phyloP scores from a whole-genome alignment of 495 filamentous ascomycete genomes.

The Friedmanniomyces simplex region DNA sequence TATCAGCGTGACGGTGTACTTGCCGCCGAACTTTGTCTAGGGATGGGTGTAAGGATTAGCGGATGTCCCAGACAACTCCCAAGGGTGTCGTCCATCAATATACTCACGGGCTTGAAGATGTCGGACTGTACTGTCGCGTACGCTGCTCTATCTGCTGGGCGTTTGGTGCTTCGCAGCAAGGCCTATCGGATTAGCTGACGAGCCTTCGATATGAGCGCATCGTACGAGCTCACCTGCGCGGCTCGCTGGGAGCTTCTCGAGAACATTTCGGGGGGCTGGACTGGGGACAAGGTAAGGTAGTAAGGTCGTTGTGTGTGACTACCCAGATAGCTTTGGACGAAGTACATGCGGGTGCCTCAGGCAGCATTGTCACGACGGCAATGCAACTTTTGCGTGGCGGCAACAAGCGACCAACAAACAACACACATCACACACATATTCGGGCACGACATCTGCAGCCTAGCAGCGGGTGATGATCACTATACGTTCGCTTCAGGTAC shows the following conservation, averaged over 20 bases:
- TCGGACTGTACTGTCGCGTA: conserved; percentile 69
- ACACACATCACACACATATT: neutral
- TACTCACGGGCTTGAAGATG: conserved; percentile 96
- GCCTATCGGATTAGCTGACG: conserved; percentile 31
- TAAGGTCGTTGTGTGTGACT: too few species aligned
- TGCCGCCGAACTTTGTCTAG: too few species aligned
- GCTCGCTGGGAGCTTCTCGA: too few species aligned
- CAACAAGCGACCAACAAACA: neutral
- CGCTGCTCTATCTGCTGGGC: conserved; percentile 22
- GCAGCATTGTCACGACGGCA: too few species aligned
- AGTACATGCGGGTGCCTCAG: too few species aligned
- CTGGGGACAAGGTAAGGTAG: too few species aligned
- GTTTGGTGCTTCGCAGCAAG: conserved; percentile 42
- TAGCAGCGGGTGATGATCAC: neutral
- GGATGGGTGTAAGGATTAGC: too few species aligned
- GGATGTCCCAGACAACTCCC: too few species aligned
- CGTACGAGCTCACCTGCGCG: conserved; percentile 31
- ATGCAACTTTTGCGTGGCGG: too few species aligned
- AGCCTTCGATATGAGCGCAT: conserved; percentile 19
- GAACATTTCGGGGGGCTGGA: conserved; percentile 39
- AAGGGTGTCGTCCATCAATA: too few species aligned
- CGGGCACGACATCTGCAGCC: neutral
- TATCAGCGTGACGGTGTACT: conserved; percentile 97
- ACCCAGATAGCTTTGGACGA: too few species aligned
- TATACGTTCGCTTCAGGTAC: neutral